phyloP scores from a whole-genome alignment of 2,329 filamentous ascomycete genomes.

The Aurifilum marmelostoma region DNA sequence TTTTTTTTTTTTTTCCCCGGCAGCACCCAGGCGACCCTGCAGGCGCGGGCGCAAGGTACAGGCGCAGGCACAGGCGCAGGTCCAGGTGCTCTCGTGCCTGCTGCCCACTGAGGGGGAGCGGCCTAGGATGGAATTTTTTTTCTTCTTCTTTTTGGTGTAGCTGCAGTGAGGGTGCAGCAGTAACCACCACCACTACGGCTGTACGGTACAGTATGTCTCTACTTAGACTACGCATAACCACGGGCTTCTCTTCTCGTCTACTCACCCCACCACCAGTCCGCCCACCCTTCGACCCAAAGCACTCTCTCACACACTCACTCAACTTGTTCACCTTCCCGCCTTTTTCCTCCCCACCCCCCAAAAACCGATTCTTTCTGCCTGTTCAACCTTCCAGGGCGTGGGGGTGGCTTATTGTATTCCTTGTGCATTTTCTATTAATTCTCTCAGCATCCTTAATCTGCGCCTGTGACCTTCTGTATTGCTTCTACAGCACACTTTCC shows the following conservation, averaged over 20 bases:
- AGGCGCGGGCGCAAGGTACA: background rate
- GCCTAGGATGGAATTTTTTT: background rate
- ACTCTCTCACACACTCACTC: background rate
- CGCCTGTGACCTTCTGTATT: background rate
- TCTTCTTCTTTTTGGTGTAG: background rate
- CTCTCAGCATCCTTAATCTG: background rate
- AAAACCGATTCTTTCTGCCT: background rate
- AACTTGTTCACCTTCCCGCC: background rate
- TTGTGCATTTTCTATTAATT: background rate
- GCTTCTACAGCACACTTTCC: background rate
- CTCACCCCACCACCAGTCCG: conserved; percentile 1
- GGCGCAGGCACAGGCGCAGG: too few species aligned
- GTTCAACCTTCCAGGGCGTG: background rate
- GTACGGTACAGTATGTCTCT: too few species aligned
- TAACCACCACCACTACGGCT: too few species aligned
- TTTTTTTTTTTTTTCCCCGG: background rate
- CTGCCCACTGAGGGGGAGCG: background rate
- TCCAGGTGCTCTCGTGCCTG: background rate
- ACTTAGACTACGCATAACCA: background rate
- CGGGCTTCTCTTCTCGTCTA: background rate
- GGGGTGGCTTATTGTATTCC: background rate
- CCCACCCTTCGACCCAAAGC: background rate
- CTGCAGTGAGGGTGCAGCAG: too few species aligned
- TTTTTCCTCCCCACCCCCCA: too few species aligned
- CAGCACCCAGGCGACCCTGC: conserved; percentile 8